Evolutionary conservation across 176 grass and related monocot genomes (phyloP).

Genomic region (Elymus sibiricus): DNA sequence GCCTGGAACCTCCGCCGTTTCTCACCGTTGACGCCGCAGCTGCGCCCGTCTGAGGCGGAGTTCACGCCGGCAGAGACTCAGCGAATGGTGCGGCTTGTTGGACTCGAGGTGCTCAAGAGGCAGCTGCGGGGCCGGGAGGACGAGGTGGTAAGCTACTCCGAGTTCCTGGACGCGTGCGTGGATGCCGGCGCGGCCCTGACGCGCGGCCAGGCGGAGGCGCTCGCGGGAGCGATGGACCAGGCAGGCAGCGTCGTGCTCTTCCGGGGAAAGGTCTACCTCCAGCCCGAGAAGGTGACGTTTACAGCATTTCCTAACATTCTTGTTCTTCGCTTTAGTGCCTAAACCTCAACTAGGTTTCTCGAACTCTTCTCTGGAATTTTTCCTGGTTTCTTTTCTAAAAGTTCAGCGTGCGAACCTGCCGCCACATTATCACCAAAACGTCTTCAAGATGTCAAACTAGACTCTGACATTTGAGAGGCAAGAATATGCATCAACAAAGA

Average conservation of each 20-base stretch:
- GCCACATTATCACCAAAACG: not conserved
- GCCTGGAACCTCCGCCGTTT: not conserved
- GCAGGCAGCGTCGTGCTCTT: constrained; percentile 59
- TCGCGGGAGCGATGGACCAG: constrained; percentile 36
- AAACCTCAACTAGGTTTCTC: too few species aligned
- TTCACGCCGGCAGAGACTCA: constrained; percentile 32
- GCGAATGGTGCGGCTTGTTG: constrained; percentile 48
- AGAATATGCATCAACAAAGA: not conserved
- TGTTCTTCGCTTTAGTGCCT: too few species aligned
- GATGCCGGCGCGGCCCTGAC: constrained; percentile 43
- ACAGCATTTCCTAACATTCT: not conserved
- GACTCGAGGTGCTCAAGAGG: constrained; percentile 51
- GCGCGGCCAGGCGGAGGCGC: constrained; percentile 35
- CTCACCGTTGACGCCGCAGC: not conserved
- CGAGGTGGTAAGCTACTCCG: constrained; percentile 29
- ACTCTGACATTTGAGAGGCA: not conserved
- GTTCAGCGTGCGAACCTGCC: not conserved
- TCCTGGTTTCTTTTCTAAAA: not conserved
- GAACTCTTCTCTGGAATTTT: not conserved
- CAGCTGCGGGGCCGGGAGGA: constrained; percentile 24
- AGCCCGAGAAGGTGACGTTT: constrained; percentile 51
- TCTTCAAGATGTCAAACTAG: not conserved
- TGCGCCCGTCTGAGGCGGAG: not conserved
- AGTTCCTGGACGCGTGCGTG: constrained; percentile 49
- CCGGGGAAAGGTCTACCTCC: constrained; percentile 63